phyloP scores from a whole-genome alignment of 768 basidiomycete species.

The Tremella mesenterica region DNA sequence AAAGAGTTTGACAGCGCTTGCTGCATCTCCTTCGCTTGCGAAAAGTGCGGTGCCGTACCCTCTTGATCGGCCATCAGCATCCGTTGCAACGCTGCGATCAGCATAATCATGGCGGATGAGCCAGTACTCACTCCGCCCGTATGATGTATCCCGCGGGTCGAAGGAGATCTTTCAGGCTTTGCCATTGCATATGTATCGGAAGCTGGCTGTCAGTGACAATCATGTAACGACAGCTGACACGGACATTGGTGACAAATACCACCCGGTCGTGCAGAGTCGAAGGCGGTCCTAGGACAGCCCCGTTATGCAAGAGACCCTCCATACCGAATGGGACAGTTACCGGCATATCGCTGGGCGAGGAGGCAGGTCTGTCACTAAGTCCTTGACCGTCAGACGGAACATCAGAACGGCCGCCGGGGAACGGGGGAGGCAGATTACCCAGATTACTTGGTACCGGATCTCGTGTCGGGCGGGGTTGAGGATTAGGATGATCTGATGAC shows the following conservation, averaged over 20 bases:
- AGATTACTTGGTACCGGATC: constrained; percentile 17
- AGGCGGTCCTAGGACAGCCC: constrained; percentile 26
- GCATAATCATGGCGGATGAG: background rate
- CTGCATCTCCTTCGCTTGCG: constrained; percentile 71
- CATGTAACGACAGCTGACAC: background rate
- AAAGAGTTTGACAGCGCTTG: constrained; percentile 74
- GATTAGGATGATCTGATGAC: background rate
- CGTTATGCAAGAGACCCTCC: constrained; percentile 29
- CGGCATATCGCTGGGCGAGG: background rate
- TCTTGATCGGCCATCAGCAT: constrained; percentile 75
- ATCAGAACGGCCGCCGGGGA: constrained; percentile 12
- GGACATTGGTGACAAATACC: constrained; percentile 34
- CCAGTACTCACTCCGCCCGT: constrained; percentile 52
- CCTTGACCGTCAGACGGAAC: constrained; percentile 5
- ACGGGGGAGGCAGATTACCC: constrained; percentile 15
- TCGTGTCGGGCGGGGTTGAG: background rate
- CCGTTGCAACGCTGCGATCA: constrained; percentile 49
- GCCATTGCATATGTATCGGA: constrained; percentile 57
- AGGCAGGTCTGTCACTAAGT: background rate
- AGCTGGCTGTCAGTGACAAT: constrained; percentile 22
- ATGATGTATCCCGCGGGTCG: constrained; percentile 81
- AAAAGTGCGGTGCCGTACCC: constrained; percentile 91
- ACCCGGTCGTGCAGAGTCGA: constrained; percentile 31
- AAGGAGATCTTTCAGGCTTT: constrained; percentile 93
- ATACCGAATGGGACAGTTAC: constrained; percentile 4